Base-by-base conservation (phyloP, 495 filamentous ascomycete genomes). In the Hypoxylon crocopeplum region DNA sequence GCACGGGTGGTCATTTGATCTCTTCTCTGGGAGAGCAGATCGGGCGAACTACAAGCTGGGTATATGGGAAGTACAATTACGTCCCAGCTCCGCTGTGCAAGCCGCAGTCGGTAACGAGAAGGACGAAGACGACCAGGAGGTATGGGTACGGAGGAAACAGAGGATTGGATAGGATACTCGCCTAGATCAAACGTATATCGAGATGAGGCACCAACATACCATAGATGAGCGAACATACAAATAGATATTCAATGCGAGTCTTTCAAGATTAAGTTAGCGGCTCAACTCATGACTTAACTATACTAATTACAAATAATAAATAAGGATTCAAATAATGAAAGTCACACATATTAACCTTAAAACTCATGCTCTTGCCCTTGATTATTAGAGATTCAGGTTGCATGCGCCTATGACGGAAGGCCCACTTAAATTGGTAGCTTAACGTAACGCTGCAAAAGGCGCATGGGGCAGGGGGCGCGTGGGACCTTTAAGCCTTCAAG, bases 1-100 rank as follows among this genome's bases (percentile, higher is more conserved):
- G 59, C 83, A 86, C 56, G 77, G 71, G 30, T 86, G 84, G 84
- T 84, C 82, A 0, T 86, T 86, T 66, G 84, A 86, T 63, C 57
- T 86, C 19, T 79, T 81, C 49, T 78, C 83, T 0, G 84, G 84
- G 2, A 69, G 70, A 52, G 74, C 73, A 3, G 84, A 86, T 50
- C 77, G 81, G 0, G 81, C 77, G n/a, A 84, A 73, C 51, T 86
- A 86, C 61, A 77, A 72, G 64, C 70, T 86, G 15, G 80, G 80
- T 46, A 66, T 80, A 25, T 86, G 83, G 84, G 84, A 86, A 60
- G 78, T 84, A 2, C 73, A 86, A 48, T 49, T 86, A 27, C 77
- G 84, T 5, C 75, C 80, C 27, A 27, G 33, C 2, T 29, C 59
- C 3, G 21, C 27, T n/a, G 37, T 50, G 7, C 42, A 56, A 10